These are phyloP conservation scores for Cyclaneusma minus DNA, from an alignment of 2,329 filamentous ascomycete species.

Conservation along the genomic window DNA sequence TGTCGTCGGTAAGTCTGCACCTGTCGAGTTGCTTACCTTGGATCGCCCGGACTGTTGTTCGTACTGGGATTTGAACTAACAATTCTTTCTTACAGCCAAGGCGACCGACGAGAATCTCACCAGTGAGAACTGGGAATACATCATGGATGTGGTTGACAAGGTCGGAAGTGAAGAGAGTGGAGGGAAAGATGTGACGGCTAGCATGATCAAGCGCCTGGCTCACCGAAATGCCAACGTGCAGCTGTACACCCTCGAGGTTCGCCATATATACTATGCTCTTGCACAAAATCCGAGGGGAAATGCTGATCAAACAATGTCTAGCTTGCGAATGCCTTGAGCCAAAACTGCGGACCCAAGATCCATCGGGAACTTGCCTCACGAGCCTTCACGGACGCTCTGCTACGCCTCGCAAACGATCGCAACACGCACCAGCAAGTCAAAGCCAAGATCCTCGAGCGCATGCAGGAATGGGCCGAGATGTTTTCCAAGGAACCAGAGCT, in stretches of 20 bases:
- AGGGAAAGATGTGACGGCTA: constrained; percentile 52
- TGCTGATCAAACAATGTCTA: too few species aligned
- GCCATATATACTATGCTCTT: constrained; percentile 4
- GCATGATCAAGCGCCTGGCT: constrained; percentile 58
- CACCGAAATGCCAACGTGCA: constrained; percentile 69
- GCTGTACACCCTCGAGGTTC: constrained; percentile 54
- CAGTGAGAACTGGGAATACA: constrained; percentile 51
- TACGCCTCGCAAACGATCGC: constrained; percentile 81
- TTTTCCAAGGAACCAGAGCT: constrained; percentile 79
- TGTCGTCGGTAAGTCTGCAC: constrained; percentile 40
- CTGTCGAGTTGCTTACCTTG: constrained; percentile 1
- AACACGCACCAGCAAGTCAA: constrained; percentile 96
- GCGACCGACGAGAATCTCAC: constrained; percentile 96
- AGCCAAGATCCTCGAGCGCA: constrained; percentile 88
- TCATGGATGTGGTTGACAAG: constrained; percentile 27
- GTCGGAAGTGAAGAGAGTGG: constrained; percentile 24
- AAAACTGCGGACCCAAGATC: constrained; percentile 55
- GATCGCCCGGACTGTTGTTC: background rate
- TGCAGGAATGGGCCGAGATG: constrained; percentile 94
- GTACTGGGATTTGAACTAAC: constrained; percentile 7
- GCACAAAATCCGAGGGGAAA: too few species aligned
- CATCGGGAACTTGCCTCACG: constrained; percentile 57
- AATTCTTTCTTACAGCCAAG: constrained; percentile 35
- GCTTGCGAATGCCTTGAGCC: constrained; percentile 56
- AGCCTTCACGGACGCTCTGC: constrained; percentile 76